Evolutionary conservation across 2,329 filamentous ascomycete genomes (phyloP).

Genomic region (Clonostachys byssicola): DNA sequence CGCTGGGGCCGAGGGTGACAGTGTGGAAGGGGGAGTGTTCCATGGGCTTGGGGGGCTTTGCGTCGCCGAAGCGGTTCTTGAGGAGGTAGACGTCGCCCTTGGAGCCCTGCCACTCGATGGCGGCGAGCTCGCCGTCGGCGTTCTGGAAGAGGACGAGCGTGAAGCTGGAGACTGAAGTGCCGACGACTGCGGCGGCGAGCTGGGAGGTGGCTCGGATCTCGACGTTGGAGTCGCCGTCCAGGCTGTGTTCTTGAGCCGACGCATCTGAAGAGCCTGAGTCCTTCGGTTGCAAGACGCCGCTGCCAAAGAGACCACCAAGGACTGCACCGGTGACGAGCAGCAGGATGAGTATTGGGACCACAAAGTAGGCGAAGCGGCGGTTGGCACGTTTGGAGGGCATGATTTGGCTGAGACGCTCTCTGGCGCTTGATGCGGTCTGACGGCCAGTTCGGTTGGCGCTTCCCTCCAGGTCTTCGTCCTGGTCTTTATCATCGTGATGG

Average conservation of each 20-base stretch:
- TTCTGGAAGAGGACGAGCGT: slow-evolving; percentile 1
- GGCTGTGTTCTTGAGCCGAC: neutral
- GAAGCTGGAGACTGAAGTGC: neutral
- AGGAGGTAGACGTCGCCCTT: neutral
- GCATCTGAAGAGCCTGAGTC: neutral
- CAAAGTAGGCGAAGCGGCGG: neutral
- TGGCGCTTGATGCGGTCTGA: too few species aligned
- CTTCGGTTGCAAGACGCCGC: neutral
- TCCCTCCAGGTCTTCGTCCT: too few species aligned
- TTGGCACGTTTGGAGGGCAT: too few species aligned
- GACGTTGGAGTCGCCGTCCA: neutral
- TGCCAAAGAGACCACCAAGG: neutral
- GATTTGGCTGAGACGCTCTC: too few species aligned
- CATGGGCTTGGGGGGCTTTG: neutral
- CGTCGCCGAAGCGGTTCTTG: neutral
- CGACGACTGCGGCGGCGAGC: neutral
- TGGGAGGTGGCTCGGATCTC: neutral
- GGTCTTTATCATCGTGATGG: too few species aligned
- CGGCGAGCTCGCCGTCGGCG: neutral
- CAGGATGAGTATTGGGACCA: neutral
- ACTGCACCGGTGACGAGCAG: slow-evolving; percentile 1
- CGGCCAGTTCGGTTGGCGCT: too few species aligned
- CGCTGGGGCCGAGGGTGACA: neutral
- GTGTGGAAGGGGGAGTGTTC: neutral
- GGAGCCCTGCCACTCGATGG: slow-evolving; percentile 2